Evolutionary conservation across 768 basidiomycete genomes (phyloP), one percentile per base, ranked within the genome.

Genomic region (Cubamyces lactineus): DNA sequence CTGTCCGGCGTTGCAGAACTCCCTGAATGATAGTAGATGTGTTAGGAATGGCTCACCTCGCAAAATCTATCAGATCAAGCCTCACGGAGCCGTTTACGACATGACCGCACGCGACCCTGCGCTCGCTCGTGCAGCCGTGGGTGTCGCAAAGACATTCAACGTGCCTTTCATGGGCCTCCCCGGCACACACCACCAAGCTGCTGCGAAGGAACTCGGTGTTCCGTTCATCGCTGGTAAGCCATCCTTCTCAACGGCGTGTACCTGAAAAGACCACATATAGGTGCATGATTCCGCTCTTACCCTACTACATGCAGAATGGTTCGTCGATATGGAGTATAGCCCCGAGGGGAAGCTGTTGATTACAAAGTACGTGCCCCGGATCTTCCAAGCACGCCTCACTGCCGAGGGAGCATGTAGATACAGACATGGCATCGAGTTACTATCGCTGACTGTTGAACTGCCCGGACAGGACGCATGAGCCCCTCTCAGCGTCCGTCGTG

Each of bases 131-230:
- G 84, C 84, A 0, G 80, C 77, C 11, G 81, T 87, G 5, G 73
- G 77, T 4, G 85, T 86, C 1, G 77, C 81, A 17, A 80, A 84
- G 60, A 70, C 82, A 3, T 89, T 86, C 70, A 74, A 66, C 53
- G 67, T 88, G 0, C 79, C 86, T 0, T 82, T 89, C 66, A 76
- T 87, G 66, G 88, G 88, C 0, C 74, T 91, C 4, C 83, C 86
- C 0, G 86, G 86, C 1, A 86, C 86, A 0, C 78, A 79, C 2
- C 88, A 89, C 69, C 83, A 89, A 57, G 68, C 71, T 11, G 85
- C 84, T 1, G 82, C 84, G 26, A 76, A 78, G 57, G 83, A 84
- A 61, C 72, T 79, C 8, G 82, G 81, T 0, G 82, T 88, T 13
- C 76, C 74, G 21, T 89, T 89, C 71, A 84, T 89, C 21, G 82